Percentiles rank a stretch among this genome's conserved stretches.
phyloP scores from a whole-genome alignment of 805 yeast species.

The Wickerhamiella kurtzmanii region DNA sequence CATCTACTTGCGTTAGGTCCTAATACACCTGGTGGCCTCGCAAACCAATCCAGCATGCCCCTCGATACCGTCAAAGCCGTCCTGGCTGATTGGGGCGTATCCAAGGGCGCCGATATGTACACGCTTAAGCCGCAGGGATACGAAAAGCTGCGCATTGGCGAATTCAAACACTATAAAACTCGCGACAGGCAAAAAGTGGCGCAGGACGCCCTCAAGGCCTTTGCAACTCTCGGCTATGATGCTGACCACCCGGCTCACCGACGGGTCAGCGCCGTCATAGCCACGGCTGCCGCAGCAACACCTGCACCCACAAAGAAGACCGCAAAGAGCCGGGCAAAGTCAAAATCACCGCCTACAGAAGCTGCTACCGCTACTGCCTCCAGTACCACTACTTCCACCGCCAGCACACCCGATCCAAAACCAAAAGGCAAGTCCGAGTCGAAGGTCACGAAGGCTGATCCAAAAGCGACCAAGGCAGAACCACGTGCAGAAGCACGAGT shows the following conservation, averaged over 20 bases:
- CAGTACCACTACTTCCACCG: too few relatives aligned
- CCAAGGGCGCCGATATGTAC: conserved; percentile 17
- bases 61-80: conserved; percentile 22
- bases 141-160: conserved; percentile 27
- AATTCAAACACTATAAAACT: conserved; percentile 26
- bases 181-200: conserved; percentile 23
- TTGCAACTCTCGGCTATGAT: conserved; percentile 20
- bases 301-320: background rate
- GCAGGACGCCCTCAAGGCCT: conserved; percentile 22
- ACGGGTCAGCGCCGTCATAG: background rate
- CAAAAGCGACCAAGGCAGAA: background rate
- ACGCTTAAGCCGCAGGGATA: conserved; percentile 20
- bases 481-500: background rate
- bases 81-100: conserved; percentile 24
- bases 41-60: conserved; percentile 22
- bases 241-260: conserved; percentile 16
- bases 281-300: too few relatives aligned
- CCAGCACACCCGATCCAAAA: too few relatives aligned
- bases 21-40: conserved; percentile 24
- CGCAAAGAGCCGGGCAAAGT: background rate
- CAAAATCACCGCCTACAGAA: background rate
- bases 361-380: too few relatives aligned
- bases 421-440: background rate
- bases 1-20: conserved; percentile 41
- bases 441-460: background rate